Base-by-base conservation (phyloP, 208 protist genomes). In the Leishmania major region DNA sequence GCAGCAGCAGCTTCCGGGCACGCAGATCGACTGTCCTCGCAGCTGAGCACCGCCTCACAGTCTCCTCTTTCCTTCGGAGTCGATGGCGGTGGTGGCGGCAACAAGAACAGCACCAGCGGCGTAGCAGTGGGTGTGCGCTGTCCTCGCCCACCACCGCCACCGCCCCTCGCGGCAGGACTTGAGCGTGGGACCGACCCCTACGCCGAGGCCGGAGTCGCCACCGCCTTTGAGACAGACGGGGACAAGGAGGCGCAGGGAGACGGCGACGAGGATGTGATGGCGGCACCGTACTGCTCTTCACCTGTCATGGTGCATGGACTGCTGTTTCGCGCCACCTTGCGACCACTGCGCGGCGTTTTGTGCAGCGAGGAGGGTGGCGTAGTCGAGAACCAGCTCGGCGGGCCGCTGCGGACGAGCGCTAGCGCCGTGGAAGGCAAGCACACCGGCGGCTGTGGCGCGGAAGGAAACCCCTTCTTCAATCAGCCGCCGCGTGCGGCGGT, bases 361-460 rank as follows among this genome's bases (percentile, higher is more conserved):
- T 82, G 77, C 47, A 77, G 66, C 35, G 88, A 88, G 75, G 88
- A 91, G 82, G 75, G n/a, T 19, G 87, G 84, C 47, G 77, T 77
- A 2, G 70, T 90, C 40, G 78, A 80, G 67, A 83, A 89, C 47
- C 35, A 75, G 47, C 73, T 85, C 47, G 77, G 82, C 49, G 81
- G 81, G 0, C 60, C 47, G 19, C 73, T 37, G 31, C 75, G 19
- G 40, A 53, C 28, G 28, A 55, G 28, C 45, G 45, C 45, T 8
- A 55, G 57, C 57, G 22, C 31, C 57, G 5, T 66, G 13, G 75
- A 43, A 6, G 55, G 57, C 37, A 31, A 64, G n/a, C 19, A 57
- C 35, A 35, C 49, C 22, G 17, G 47, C 31, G 51, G 19, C n/a
- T 13, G 72, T 75, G 43, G 25, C 13, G 25, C 25, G n/a, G 72